phyloP scores from a whole-genome alignment of 2,329 filamentous ascomycete species.

The Colletotrichum truncatum region DNA sequence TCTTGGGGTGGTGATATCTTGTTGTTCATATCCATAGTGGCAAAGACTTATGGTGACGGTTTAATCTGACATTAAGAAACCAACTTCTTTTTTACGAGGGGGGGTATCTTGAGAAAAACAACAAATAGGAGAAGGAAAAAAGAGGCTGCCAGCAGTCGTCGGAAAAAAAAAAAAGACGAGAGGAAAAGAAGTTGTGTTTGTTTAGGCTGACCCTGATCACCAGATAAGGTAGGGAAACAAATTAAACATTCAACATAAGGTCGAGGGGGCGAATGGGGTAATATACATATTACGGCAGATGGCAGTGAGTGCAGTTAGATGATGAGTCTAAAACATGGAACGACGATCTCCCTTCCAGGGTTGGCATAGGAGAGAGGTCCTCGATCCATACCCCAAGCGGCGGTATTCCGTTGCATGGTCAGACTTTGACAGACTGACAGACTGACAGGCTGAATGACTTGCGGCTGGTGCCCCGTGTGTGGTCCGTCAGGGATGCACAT shows the following conservation, averaged over 20 bases:
- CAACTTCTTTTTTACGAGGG: too few relatives aligned
- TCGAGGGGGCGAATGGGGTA: background rate
- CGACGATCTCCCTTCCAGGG: background rate
- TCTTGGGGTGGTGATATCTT: slow-evolving; percentile 8
- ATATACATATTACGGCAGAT: slow-evolving; percentile 8
- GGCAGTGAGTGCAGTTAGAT: background rate
- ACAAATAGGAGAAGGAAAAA: background rate
- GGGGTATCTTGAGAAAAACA: slow-evolving; percentile 2
- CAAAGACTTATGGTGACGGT: background rate
- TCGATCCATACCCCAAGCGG: background rate
- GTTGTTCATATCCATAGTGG: slow-evolving; percentile 5
- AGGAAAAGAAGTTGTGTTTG: background rate
- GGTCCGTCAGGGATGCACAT: background rate
- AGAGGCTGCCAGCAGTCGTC: slow-evolving; percentile 11
- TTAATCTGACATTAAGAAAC: slow-evolving; percentile 9
- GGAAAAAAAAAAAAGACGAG: background rate
- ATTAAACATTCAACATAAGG: background rate
- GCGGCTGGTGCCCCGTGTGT: background rate
- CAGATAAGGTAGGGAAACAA: background rate
- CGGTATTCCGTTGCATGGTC: background rate
- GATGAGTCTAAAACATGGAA: slow-evolving; percentile 14
- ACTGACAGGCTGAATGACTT: background rate
- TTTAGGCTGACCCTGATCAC: background rate
- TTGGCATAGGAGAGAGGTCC: background rate
- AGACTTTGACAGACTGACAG: background rate